Evolutionary conservation across 495 filamentous ascomycete genomes (phyloP).

Genomic region (Entonaema liquescens): DNA sequence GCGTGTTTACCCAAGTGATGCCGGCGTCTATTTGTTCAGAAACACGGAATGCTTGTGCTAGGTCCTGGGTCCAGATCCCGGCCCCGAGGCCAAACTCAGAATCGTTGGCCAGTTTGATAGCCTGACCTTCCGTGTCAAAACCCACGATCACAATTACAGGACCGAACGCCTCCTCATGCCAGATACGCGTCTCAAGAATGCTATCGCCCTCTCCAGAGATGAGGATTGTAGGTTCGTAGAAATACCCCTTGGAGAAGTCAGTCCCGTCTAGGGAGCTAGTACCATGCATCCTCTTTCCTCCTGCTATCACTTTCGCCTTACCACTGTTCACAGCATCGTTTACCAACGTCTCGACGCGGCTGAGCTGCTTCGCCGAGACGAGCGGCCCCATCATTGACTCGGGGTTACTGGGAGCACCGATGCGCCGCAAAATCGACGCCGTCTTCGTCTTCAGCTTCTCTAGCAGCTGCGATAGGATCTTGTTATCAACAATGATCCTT

Average conservation of each 20-base stretch:
- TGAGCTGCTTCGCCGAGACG: slow-evolving; percentile 51
- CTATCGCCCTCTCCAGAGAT: slow-evolving; percentile 37
- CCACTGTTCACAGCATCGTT: slow-evolving; percentile 43
- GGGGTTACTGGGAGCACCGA: slow-evolving; percentile 60
- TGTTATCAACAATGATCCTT: slow-evolving; percentile 63
- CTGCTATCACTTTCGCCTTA: slow-evolving; percentile 48
- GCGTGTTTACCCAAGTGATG: slow-evolving; percentile 70
- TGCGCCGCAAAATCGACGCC: slow-evolving; percentile 51
- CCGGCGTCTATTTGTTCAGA: slow-evolving; percentile 65
- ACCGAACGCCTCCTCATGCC: slow-evolving; percentile 60
- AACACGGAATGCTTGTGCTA: slow-evolving; percentile 65
- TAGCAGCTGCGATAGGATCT: slow-evolving; percentile 53
- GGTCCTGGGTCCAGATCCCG: slow-evolving; percentile 66
- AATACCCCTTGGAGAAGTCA: slow-evolving; percentile 62
- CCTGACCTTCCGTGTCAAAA: slow-evolving; percentile 59
- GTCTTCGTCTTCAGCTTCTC: slow-evolving; percentile 49
- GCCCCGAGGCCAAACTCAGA: slow-evolving; percentile 62
- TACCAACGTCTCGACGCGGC: slow-evolving; percentile 51
- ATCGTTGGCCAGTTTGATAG: slow-evolving; percentile 58
- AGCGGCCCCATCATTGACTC: slow-evolving; percentile 56
- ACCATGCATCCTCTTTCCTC: slow-evolving; percentile 46
- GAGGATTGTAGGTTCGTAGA: slow-evolving; percentile 66
- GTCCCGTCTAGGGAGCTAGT: slow-evolving; percentile 45
- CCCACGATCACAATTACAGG: slow-evolving; percentile 59
- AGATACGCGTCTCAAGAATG: slow-evolving; percentile 43